These are phyloP conservation scores for Aspergillus hancockii DNA, from an alignment of 495 filamentous ascomycete species.

Conservation along the genomic window DNA sequence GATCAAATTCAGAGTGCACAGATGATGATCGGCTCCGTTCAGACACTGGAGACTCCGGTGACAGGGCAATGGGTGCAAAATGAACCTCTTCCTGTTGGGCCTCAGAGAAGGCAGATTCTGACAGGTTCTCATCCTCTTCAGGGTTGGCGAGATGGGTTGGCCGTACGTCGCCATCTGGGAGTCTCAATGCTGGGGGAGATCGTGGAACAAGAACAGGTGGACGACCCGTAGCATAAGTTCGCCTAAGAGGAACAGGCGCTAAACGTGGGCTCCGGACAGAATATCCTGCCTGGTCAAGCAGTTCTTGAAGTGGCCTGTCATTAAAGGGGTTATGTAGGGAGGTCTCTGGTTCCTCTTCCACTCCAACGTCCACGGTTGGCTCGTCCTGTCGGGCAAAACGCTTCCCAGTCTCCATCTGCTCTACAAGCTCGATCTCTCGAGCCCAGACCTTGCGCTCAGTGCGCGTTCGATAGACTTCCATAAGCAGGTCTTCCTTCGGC, in stretches of 20 bases:
- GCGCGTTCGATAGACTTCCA: slow-evolving; percentile 66
- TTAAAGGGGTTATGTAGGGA: slow-evolving; percentile 12
- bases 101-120: slow-evolving; percentile 19
- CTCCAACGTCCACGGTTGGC: slow-evolving; percentile 25
- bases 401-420: slow-evolving; percentile 31
- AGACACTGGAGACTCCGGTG: slow-evolving; percentile 18
- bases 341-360: slow-evolving; percentile 19
- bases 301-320: slow-evolving; percentile 44
- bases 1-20: slow-evolving; percentile 48
- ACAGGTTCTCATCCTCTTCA: slow-evolving; percentile 17
- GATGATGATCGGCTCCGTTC: slow-evolving; percentile 18
- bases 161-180: slow-evolving; percentile 28
- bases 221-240: no score
- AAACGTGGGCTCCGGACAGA: slow-evolving; percentile 31
- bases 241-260: slow-evolving; percentile 19
- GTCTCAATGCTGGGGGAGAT: slow-evolving; percentile 14
- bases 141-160: slow-evolving; percentile 30
- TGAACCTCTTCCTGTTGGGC: slow-evolving; percentile 15
- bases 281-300: slow-evolving; percentile 54
- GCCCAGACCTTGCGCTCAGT: slow-evolving; percentile 59
- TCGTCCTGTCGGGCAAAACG: slow-evolving; percentile 13
- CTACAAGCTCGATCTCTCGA: slow-evolving; percentile 48
- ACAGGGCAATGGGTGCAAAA: slow-evolving; percentile 20
- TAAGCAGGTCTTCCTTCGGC: slow-evolving; percentile 72
- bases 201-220: slow-evolving; percentile 31